These are phyloP conservation scores for Quercus robur DNA, from an alignment of 306 rosid species.

Conservation along the genomic window DNA sequence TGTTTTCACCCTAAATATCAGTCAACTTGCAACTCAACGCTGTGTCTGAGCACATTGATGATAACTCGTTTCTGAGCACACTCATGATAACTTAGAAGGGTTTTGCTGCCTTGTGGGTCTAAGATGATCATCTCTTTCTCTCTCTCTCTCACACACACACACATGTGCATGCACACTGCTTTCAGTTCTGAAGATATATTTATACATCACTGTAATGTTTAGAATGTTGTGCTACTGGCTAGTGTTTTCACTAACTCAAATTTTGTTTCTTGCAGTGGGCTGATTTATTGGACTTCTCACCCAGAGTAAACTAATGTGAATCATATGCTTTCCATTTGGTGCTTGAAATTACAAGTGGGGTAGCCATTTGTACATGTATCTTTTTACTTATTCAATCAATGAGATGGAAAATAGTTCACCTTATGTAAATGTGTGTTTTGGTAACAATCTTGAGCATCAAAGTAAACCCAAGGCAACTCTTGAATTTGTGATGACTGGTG, in stretches of 20 bases:
- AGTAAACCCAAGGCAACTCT: slow-evolving; percentile 17
- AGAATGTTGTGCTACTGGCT: background rate
- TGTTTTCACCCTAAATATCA: background rate
- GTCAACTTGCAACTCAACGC: background rate
- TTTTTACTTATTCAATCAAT: slow-evolving; percentile 21
- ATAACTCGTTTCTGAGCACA: background rate
- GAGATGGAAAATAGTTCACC: slow-evolving; percentile 24
- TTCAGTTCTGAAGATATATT: background rate
- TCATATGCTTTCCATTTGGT: slow-evolving; percentile 13
- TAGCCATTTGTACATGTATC: slow-evolving; percentile 30
- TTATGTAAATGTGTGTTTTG: slow-evolving; percentile 40
- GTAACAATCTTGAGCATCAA: slow-evolving; percentile 31
- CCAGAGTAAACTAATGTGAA: slow-evolving; percentile 57
- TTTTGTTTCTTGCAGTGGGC: slow-evolving; percentile 60
- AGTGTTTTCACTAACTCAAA: slow-evolving; percentile 5
- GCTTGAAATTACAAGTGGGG: slow-evolving; percentile 27
- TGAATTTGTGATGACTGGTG: slow-evolving; percentile 16
- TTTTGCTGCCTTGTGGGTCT: background rate
- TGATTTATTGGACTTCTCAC: slow-evolving; percentile 92
- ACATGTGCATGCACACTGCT: background rate
- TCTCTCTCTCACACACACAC: background rate
- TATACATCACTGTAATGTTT: background rate
- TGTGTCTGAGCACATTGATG: background rate
- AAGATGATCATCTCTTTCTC: background rate
- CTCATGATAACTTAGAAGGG: background rate